Conservation (phyloP, 2,329 filamentous ascomycete genomes). For the Ophiostoma tasmaniense region DNA sequence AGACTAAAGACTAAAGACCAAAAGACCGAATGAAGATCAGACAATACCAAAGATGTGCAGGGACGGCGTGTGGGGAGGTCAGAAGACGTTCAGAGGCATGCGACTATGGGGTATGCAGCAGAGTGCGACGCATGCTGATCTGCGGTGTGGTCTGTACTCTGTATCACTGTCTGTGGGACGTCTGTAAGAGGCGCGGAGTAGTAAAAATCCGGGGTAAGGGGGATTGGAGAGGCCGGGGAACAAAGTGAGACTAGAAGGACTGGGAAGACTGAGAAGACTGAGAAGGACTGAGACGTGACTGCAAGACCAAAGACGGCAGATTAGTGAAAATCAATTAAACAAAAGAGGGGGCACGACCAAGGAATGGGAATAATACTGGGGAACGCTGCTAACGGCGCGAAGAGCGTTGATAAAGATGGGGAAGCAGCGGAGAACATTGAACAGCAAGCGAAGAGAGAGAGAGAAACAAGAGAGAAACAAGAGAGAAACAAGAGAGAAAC, state of each 20-base stretch:
- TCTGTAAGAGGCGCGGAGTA: constrained; percentile 10
- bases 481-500: neutral
- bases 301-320: too few species aligned
- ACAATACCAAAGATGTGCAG: neutral
- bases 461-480: neutral
- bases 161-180: too few species aligned
- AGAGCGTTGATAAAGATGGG: neutral
- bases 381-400: neutral
- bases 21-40: too few species aligned
- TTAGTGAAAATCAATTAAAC: neutral
- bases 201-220: constrained; percentile 13
- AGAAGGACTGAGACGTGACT: too few species aligned
- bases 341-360: neutral
- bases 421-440: neutral
- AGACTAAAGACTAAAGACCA: too few species aligned
- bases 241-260: neutral
- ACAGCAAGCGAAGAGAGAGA: neutral
- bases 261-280: too few species aligned
- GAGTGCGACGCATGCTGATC: constrained; percentile 7
- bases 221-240: neutral
- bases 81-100: neutral
- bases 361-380: neutral
- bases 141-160: neutral
- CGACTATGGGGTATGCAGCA: neutral
- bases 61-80: neutral